Base-by-base conservation (phyloP, 148 eudicot genomes). In the Tetragonia tetragonoides region DNA sequence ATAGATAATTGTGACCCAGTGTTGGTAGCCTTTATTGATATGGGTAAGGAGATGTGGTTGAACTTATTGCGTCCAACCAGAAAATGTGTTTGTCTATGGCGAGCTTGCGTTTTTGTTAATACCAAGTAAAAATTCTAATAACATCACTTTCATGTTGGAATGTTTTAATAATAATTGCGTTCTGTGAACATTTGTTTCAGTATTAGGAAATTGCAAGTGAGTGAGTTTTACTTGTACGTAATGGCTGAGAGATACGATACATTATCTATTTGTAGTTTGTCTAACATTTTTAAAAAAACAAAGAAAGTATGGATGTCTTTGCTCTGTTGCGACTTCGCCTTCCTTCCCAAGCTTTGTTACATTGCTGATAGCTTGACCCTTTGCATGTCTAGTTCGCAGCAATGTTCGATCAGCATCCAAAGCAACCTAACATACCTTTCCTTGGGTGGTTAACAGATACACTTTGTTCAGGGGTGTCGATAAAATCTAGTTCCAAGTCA, bases 401-500 rank as follows among this genome's bases (percentile, higher is more conserved):
- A 3, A 24, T 4, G 41, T 71, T 61, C 14, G 14, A 49, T 20
- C 57, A 17, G 7, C 79, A 47, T 77, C 3, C 66, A 21, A 53
- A 40, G 6, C 73, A 77, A 67, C 21, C 40, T 14, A 68, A 49
- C 4, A 6, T 41, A 56, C 11, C 11, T 56, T 77, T 68, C 17
- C 23, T 23, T 2, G 74, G 74, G 24, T 17, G 18, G 17, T 4
- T 21, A 17, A 39, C 4, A 8, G 28, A 24, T 17, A 3, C 17
- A 16, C 54, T 61, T 77, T 67, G 38, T 68, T 68, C 34, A 24
- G 66, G 53, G 56, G 47, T 68, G n/a, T 40, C 39, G n/a, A 57
- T 39, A n/a, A 34, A 6, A 40, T 77, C 77, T 16, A 79, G 24
- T 24, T 83, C 83, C 60, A 76, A 59, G 64, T 83, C 85, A 24